These are phyloP conservation scores for Spongispora temasekensis DNA, from an alignment of 1,284 basidiomycete species.

Conservation along the genomic window DNA sequence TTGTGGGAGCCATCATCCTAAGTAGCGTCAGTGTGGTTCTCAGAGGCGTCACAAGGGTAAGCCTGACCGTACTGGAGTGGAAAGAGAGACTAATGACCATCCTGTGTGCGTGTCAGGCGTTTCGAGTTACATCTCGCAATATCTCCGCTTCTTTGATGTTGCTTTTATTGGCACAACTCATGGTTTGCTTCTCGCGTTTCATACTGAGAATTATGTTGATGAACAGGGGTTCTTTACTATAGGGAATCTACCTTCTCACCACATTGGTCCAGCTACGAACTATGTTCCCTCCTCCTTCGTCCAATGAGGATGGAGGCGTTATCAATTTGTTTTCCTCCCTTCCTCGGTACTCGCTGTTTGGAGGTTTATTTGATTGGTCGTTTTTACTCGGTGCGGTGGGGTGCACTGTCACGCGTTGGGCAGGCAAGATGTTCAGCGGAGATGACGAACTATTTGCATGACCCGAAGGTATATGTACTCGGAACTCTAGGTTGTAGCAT, in stretches of 20 bases:
- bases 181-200: constrained; percentile 50
- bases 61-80: constrained; percentile 23
- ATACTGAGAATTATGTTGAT: constrained; percentile 4
- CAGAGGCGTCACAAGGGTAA: constrained; percentile 61
- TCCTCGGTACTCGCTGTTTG: constrained; percentile 72
- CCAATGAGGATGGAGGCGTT: constrained; percentile 23
- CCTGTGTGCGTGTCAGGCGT: constrained; percentile 44
- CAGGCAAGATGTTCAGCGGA: constrained; percentile 31
- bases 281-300: constrained; percentile 59
- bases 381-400: constrained; percentile 59
- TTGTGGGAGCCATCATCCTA: constrained; percentile 73
- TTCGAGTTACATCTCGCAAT: constrained; percentile 66
- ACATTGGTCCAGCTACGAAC: constrained; percentile 77
- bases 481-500: no score
- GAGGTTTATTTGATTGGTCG: constrained; percentile 68
- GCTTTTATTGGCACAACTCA: constrained; percentile 72
- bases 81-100: not conserved
- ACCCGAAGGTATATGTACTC: no score
- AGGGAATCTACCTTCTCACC: constrained; percentile 79
- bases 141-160: constrained; percentile 71
- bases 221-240: constrained; percentile 5
- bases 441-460: constrained; percentile 9
- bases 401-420: constrained; percentile 54
- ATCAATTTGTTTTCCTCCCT: constrained; percentile 71
- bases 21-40: constrained; percentile 69